Base-by-base conservation (phyloP, 2,329 filamentous ascomycete species). In the Sarocladium oryzae region DNA sequence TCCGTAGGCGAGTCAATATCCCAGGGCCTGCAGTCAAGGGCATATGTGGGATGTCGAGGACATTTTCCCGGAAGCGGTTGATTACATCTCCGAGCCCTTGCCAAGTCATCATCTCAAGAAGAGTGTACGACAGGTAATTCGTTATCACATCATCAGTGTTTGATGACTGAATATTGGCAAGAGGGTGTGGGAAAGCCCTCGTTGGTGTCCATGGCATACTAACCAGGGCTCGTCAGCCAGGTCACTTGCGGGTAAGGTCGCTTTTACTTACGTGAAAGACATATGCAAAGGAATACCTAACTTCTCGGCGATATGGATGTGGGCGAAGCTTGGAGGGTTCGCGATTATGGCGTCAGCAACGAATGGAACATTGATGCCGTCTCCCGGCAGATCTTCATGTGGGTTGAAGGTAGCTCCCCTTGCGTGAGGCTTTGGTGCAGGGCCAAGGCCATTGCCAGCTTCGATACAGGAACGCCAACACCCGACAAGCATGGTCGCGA, bases 181-280 rank as follows among this genome's bases (percentile, higher is more conserved):
- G 73, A 0, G 90, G 90, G 60, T 96, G 90, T 0, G 89, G 88
- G 57, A 95, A 95, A 0, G 86, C 81, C 62, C 88, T 83, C 0
- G 90, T 95, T 0, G 89, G 85, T 1, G 88, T 88, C 85, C 89
- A 95, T 0, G 90, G 90, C 89, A 96, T 95, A 1, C 86, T 93
- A 15, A 4, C 9, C 4, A 24, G 21, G 21, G 16, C 4, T 45
- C 13, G 28, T 23, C 18, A 15, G 23, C 20, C 37, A 28, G 18
- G 36, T 28, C 10, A 18, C 35, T 32, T 11, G 20, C 46, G 23
- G 9, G 7, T 16, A 28, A 32, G 33, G 21, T 15, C 16, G 18
- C 16, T 10, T 46, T 32, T 9, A 76, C 83, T 66, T 72, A 87
- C 79, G 90, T 96, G 68, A 95, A 96, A 87, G 95, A 95, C 66